Evolutionary conservation across 2,329 filamentous ascomycete genomes (phyloP), one percentile per base, ranked within the genome.

Genomic region (Fusarium poae): DNA sequence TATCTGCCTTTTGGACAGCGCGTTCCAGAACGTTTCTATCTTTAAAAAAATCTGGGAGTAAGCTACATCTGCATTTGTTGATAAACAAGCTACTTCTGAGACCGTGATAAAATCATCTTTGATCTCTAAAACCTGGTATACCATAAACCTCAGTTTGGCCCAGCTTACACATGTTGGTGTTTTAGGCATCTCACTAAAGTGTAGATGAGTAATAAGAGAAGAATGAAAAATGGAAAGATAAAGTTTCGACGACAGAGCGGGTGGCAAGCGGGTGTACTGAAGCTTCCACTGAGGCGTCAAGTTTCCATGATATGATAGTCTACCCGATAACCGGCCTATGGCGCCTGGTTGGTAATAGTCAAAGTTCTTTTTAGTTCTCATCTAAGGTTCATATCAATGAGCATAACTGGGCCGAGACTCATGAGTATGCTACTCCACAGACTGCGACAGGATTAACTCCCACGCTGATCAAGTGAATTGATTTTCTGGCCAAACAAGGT

Each of bases 251-350:
- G 50, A 65, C 48, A 25, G 6, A 50, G 27, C 13, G 29, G 44
- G 37, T 60, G 43, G 23, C 11, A 34, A 39, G 35, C 16, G 30
- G 25, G 43, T 66, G 35, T 16, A 27, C n/a, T 15, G 4, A 60
- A 49, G 20, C 50, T 66, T 37, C 29, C 45, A 20, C 29, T 8
- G 21, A 35, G 35, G 65, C 65, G 59, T 46, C 6, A 45, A 42
- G 20, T 49, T 52, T 46, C 37, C n/a, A 40, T 34, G 8, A 57
- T 13, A 37, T 30, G 25, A 49, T 46, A 30, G 21, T 48, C 45
- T 45, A 51, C 32, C 42, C 34, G 42, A n/a, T 45, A 46, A 25
- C 37, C 25, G 42, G 15, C n/a, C 8, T 4, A 37, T 46, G 37
- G 51, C 39, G 29, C 30, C 27, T 12, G 6, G n/a, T 15, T 45